phyloP scores from a whole-genome alignment of 495 filamentous ascomycete species.

The Filosporella fistucella region DNA sequence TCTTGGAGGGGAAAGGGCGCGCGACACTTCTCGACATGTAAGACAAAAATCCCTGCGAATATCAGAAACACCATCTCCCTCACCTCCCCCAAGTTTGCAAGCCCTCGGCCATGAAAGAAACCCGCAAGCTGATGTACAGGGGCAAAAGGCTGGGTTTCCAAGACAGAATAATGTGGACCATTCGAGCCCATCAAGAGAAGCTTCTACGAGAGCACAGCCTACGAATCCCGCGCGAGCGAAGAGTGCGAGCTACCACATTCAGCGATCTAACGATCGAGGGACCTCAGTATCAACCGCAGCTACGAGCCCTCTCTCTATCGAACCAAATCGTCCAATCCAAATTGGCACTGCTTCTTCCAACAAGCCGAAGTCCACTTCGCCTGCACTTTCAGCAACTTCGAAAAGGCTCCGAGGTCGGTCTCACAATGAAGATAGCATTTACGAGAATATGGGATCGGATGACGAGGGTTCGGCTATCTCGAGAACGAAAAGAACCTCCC shows the following conservation, averaged over 20 bases:
- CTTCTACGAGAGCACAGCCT: slow-evolving; percentile 7
- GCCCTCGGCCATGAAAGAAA: background rate
- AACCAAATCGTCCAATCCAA: slow-evolving; percentile 1
- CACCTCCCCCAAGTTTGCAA: slow-evolving; percentile 11
- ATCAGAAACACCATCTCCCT: slow-evolving; percentile 9
- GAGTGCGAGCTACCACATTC: slow-evolving; percentile 22
- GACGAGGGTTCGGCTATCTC: slow-evolving; percentile 8
- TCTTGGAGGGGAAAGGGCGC: background rate
- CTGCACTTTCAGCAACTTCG: background rate
- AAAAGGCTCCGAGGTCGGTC: background rate
- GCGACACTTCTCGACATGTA: slow-evolving; percentile 14
- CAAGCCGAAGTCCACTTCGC: slow-evolving; percentile 2
- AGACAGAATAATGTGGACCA: background rate
- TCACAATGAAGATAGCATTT: slow-evolving; percentile 17
- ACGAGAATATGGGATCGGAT: slow-evolving; percentile 18
- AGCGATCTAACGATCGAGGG: slow-evolving; percentile 18
- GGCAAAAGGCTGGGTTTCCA: slow-evolving; percentile 9
- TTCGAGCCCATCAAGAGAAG: slow-evolving; percentile 3
- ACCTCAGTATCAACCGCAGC: slow-evolving; percentile 21
- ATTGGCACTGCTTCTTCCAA: background rate
- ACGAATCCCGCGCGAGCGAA: slow-evolving; percentile 9
- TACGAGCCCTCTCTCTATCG: slow-evolving; percentile 16
- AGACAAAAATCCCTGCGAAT: slow-evolving; percentile 10
- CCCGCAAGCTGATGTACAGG: slow-evolving; percentile 10
- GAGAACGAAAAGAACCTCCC: slow-evolving; percentile 6